A percentile compares a stretch with the other conserved stretches of the same genome.
These are phyloP conservation scores for Exophiala lecanii-corni DNA, from an alignment of 2,329 filamentous ascomycete species.

Conservation along the genomic window DNA sequence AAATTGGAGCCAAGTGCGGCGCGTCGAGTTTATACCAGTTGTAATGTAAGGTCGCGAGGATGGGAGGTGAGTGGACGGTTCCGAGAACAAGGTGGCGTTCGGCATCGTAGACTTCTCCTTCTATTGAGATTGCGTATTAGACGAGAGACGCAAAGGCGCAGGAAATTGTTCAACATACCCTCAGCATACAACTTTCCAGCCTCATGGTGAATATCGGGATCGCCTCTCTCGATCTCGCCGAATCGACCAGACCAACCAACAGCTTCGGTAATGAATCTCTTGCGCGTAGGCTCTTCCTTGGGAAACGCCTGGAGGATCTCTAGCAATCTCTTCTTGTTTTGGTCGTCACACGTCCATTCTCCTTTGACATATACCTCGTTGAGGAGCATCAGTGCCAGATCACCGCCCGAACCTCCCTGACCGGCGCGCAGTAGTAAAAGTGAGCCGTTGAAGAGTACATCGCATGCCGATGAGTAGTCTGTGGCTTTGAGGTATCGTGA, in stretches of 20 bases:
- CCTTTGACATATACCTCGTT: conserved; percentile 89
- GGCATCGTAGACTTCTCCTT: conserved; percentile 87
- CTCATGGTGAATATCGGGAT: conserved; percentile 92
- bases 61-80: conserved; percentile 78
- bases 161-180: conserved; percentile 41
- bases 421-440: conserved; percentile 81
- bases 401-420: conserved; percentile 89
- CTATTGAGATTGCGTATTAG: conserved; percentile 37
- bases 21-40: conserved; percentile 89
- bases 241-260: conserved; percentile 82
- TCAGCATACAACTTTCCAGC: conserved; percentile 84
- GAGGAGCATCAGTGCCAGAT: conserved; percentile 79
- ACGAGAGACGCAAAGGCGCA: conserved; percentile 18
- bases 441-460: conserved; percentile 79
- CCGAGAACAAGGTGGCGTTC: conserved; percentile 74
- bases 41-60: conserved; percentile 80
- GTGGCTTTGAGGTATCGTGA: conserved; percentile 82
- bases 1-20: conserved; percentile 79
- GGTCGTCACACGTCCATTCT: conserved; percentile 66
- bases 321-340: conserved; percentile 56
- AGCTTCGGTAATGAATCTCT: conserved; percentile 85
- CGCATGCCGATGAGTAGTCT: conserved; percentile 73
- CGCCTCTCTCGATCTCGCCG: conserved; percentile 75
- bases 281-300: conserved; percentile 78
- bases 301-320: conserved; percentile 77